These are phyloP conservation scores for Ilex paraguariensis DNA, from an alignment of 305 asterid species.

Conservation along the genomic window DNA sequence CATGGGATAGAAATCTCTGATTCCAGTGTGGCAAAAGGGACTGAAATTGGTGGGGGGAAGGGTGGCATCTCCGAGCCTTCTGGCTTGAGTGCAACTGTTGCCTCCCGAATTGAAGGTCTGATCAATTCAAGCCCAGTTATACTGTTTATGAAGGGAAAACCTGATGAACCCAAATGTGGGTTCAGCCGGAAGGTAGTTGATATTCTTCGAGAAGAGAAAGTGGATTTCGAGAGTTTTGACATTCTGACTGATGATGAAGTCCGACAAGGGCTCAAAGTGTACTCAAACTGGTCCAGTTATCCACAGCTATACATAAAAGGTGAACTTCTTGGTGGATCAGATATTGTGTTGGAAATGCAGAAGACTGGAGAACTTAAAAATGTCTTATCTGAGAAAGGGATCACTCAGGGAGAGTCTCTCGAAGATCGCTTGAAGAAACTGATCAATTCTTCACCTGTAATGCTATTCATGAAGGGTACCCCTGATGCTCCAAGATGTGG, in stretches of 20 bases:
- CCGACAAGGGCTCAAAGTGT: constrained; percentile 91
- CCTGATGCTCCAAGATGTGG: constrained; percentile 87
- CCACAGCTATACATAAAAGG: constrained; percentile 89
- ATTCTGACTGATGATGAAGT: constrained; percentile 84
- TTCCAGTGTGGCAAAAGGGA: constrained; percentile 28
- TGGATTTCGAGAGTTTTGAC: constrained; percentile 71
- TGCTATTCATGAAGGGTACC: constrained; percentile 89
- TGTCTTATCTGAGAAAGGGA: constrained; percentile 64
- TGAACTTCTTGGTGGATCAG: constrained; percentile 95
- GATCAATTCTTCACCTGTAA: constrained; percentile 51
- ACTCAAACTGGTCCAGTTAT: constrained; percentile 96
- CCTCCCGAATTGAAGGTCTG: constrained; percentile 52
- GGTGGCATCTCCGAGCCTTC: constrained; percentile 52
- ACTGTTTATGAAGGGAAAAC: constrained; percentile 90
- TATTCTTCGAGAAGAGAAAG: constrained; percentile 67
- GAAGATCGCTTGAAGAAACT: constrained; percentile 63
- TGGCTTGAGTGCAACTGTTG: constrained; percentile 55
- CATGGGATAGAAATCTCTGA: constrained; percentile 40
- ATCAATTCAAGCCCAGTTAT: constrained; percentile 59
- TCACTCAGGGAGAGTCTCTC: constrained; percentile 35
- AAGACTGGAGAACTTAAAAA: constrained; percentile 88
- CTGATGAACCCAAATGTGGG: constrained; percentile 84
- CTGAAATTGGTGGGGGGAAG: constrained; percentile 40
- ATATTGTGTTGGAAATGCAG: constrained; percentile 94
- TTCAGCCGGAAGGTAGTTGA: constrained; percentile 93